Evolutionary conservation across 1,139 yeast species (phyloP).

Genomic region (Magnusiomyces sp.): DNA sequence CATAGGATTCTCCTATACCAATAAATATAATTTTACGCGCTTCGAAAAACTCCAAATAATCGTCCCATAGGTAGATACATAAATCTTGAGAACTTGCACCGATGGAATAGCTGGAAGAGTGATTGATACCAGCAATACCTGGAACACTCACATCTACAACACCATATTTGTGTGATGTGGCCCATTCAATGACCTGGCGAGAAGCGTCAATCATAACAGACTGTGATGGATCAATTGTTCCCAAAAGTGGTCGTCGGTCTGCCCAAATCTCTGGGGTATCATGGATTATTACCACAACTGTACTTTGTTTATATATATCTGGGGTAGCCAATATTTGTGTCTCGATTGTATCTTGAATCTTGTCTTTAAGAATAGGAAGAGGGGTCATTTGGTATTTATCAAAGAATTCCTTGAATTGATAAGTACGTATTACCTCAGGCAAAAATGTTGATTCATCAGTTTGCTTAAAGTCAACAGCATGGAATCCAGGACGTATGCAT

Average conservation of each 20-base stretch:
- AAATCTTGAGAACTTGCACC: slow-evolving; percentile 52
- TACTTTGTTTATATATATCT: slow-evolving; percentile 49
- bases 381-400: slow-evolving; percentile 51
- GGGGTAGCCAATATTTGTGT: slow-evolving; percentile 75
- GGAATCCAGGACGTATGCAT: slow-evolving; percentile 65
- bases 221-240: slow-evolving; percentile 63
- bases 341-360: slow-evolving; percentile 36
- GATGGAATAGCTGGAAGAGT: slow-evolving; percentile 17
- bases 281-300: slow-evolving; percentile 65
- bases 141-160: slow-evolving; percentile 82
- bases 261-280: slow-evolving; percentile 96
- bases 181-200: slow-evolving; percentile 51
- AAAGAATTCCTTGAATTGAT: slow-evolving; percentile 54
- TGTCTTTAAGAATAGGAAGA: slow-evolving; percentile 54
- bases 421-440: slow-evolving; percentile 58
- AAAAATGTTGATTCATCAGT: slow-evolving; percentile 13
- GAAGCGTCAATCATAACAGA: slow-evolving; percentile 61
- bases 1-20: slow-evolving; percentile 86
- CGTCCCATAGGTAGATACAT: slow-evolving; percentile 79
- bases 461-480: slow-evolving; percentile 27
- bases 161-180: slow-evolving; percentile 46
- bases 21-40: slow-evolving; percentile 67
- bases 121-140: slow-evolving; percentile 23
- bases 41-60: slow-evolving; percentile 64
- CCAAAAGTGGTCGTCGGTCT: slow-evolving; percentile 68